Evolutionary conservation across 129 eudicot species (phyloP), one percentile per base, ranked within the genome.

Genomic region (Lactuca sativa): DNA sequence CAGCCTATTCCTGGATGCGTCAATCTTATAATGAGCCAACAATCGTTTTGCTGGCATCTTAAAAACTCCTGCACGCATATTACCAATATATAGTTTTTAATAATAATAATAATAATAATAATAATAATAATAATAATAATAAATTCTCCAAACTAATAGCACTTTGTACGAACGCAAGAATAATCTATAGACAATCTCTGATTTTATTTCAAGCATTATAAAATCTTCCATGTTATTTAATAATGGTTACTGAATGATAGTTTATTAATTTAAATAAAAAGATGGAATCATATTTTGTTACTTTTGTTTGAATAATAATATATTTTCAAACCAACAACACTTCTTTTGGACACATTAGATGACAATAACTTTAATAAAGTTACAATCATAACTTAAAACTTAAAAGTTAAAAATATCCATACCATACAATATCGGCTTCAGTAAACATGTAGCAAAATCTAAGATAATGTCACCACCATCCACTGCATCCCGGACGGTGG

Each of bases 21-120:
- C 96, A 12, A 89, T 83, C 79, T 93, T 89, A 70, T 93, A 93
- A 81, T 93, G 98, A n/a, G 98, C 90, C 85, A 93, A 78, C 49
- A 89, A 30, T 61, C 98, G 76, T 72, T 83, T 86, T 9, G 96
- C 86, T 18, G 98, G 90, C 98, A 93, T 89, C 61, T 86, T 89
- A 78, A 89, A 89, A 10, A 92, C 85, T 52, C 95, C 98, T 92
- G 82, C 83, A 52, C 56, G 15, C n/a, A 11, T 47, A 9, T 38
- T 10, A 11, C 11, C 52, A 3, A 11, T 3, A 12, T 47, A 11
- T 47, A 5, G 3, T 2, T 11, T 11, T 10, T 47, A n/a, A n/a
- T 0, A 8, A 1, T 6, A 1, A 6, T 43, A 43, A 43, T 21
- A 21, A 21, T 21, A 21, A 21, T 21, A 21, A 21, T 21, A 21